Conservation (phyloP, 139 green algal species). For the Chlorella sp. region DNA sequence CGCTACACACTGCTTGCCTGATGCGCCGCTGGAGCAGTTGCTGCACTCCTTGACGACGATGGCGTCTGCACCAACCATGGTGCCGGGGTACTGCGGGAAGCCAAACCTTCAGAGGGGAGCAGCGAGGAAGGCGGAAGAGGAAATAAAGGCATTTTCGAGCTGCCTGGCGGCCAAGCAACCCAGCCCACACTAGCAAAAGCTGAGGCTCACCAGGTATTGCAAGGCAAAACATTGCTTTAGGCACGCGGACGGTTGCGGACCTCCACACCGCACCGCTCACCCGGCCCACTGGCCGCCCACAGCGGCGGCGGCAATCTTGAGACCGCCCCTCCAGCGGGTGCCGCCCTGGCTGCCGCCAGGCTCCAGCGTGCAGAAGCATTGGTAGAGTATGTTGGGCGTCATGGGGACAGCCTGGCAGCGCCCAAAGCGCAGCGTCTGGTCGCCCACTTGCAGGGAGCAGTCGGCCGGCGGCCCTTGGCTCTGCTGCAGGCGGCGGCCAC, state of each 20-base stretch:
- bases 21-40: constrained; percentile 5
- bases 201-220: too few relatives aligned
- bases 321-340: constrained; percentile 4
- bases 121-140: background rate
- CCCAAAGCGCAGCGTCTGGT: background rate
- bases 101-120: background rate
- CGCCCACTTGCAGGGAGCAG: constrained; percentile 5
- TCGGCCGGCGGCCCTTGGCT: background rate
- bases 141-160: too few relatives aligned
- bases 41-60: constrained; percentile 22
- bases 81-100: background rate
- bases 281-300: constrained; percentile 14
- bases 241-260: too few relatives aligned
- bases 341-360: background rate
- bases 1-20: too few relatives aligned
- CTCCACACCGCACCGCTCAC: background rate
- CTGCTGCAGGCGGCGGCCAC: background rate
- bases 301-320: background rate
- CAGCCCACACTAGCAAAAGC: background rate
- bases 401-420: constrained; percentile 3
- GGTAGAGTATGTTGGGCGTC: background rate
- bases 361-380: background rate
- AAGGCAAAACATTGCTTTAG: too few relatives aligned
- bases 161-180: too few relatives aligned
- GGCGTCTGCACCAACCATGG: constrained; percentile 2